These are phyloP conservation scores for Ophiosphaerella herpotricha DNA, from an alignment of 2,329 filamentous ascomycete genomes.

Conservation along the genomic window DNA sequence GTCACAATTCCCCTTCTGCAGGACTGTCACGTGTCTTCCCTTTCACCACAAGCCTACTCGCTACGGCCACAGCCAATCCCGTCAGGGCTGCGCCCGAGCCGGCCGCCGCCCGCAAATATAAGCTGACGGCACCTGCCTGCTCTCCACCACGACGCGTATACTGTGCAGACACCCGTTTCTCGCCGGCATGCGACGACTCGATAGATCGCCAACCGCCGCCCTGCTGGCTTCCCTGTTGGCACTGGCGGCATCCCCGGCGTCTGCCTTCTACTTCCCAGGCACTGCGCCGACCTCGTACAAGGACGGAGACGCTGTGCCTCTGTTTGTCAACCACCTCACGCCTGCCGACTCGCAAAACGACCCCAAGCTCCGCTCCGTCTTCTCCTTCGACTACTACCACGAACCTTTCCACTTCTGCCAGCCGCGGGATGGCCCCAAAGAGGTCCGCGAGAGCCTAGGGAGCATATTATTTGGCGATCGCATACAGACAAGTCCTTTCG, in stretches of 20 bases:
- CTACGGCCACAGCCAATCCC: no score
- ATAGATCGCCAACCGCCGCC: constrained; percentile 28
- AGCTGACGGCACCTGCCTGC: no score
- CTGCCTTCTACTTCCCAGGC: constrained; percentile 93
- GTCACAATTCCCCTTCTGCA: no score
- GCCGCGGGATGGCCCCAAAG: constrained; percentile 74
- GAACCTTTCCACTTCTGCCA: constrained; percentile 85
- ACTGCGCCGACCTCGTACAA: constrained; percentile 94
- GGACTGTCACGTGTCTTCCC: no score
- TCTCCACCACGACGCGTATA: no score
- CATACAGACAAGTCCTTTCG: constrained; percentile 94
- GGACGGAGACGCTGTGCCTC: constrained; percentile 75
- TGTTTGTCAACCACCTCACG: constrained; percentile 91
- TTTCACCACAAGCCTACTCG: no score
- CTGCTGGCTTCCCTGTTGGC: constrained; percentile 45
- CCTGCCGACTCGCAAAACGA: constrained; percentile 79
- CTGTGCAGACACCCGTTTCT: neutral
- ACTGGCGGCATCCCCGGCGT: constrained; percentile 38
- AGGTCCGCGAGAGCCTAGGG: constrained; percentile 85
- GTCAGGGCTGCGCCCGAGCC: no score
- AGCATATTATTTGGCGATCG: constrained; percentile 97
- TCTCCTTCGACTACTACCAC: constrained; percentile 96
- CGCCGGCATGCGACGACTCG: constrained; percentile 35
- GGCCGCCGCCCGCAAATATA: no score
- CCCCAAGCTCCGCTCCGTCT: constrained; percentile 83